Conservation (phyloP, 257 asterid genomes). For the Avicennia marina region DNA sequence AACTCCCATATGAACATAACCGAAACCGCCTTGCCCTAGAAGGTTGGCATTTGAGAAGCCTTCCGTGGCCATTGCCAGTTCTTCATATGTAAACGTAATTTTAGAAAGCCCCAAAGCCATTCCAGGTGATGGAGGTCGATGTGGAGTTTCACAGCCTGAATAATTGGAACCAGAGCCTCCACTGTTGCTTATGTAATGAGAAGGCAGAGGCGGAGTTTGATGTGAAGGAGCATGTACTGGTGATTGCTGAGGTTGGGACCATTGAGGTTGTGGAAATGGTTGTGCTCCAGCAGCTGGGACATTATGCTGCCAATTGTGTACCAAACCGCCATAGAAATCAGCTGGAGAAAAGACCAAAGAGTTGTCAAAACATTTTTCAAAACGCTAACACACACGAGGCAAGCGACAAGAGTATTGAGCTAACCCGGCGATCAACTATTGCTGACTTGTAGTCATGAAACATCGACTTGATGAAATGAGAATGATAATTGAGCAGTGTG, state of each 20-base stretch:
- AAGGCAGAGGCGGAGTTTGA: constrained; percentile 31
- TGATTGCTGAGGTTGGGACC: constrained; percentile 47
- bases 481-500: too few relatives aligned
- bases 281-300: constrained; percentile 37
- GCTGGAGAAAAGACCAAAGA: too few relatives aligned
- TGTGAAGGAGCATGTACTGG: constrained; percentile 31
- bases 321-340: constrained; percentile 38
- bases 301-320: constrained; percentile 46
- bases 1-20: constrained; percentile 83
- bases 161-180: constrained; percentile 56
- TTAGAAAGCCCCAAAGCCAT: constrained; percentile 41
- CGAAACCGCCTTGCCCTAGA: constrained; percentile 97
- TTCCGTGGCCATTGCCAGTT: constrained; percentile 82
- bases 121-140: constrained; percentile 49
- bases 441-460: too few relatives aligned
- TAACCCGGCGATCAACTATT: too few relatives aligned
- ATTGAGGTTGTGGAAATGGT: constrained; percentile 33
- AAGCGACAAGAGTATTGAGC: too few relatives aligned
- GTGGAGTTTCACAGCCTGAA: constrained; percentile 41
- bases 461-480: too few relatives aligned
- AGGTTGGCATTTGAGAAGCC: constrained; percentile 87
- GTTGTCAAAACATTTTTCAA: too few relatives aligned
- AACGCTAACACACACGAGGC: too few relatives aligned
- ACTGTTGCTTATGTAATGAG: constrained; percentile 34
- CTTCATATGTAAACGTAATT: constrained; percentile 73